A percentile compares a stretch with the other conserved stretches of the same genome.
These are phyloP conservation scores for Lepidium aucheri DNA, from an alignment of 345 rosid species.

Conservation along the genomic window DNA sequence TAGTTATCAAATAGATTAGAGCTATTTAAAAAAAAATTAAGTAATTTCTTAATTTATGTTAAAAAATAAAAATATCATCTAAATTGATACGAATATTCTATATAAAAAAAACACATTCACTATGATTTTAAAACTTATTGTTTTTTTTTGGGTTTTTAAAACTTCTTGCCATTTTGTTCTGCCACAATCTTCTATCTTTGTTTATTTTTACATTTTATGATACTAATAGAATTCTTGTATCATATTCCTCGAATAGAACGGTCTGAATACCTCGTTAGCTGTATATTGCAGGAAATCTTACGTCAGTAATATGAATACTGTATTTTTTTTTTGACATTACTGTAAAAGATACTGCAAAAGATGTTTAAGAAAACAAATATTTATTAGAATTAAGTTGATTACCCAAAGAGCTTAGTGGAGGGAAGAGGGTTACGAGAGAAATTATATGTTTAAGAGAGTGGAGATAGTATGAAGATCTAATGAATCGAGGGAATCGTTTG, in stretches of 20 bases:
- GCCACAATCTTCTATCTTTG: too few relatives aligned
- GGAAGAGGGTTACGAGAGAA: background rate
- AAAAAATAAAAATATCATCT: too few relatives aligned
- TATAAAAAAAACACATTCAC: too few relatives aligned
- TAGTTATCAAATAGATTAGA: too few relatives aligned
- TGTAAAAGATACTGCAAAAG: background rate
- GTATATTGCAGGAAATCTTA: background rate
- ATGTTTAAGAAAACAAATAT: background rate
- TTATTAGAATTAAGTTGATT: background rate
- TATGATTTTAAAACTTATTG: too few relatives aligned
- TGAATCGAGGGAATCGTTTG: constrained; percentile 6
- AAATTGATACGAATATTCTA: too few relatives aligned
- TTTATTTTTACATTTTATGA: too few relatives aligned
- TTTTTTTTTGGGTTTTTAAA: too few relatives aligned
- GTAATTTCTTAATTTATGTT: too few relatives aligned
- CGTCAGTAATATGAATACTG: background rate
- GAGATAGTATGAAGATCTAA: constrained; percentile 8
- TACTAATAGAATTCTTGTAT: too few relatives aligned
- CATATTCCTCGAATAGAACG: background rate
- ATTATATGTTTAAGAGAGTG: background rate
- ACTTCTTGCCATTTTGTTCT: too few relatives aligned
- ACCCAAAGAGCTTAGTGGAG: background rate
- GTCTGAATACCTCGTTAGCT: background rate
- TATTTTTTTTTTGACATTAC: background rate
- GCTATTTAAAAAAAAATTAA: too few relatives aligned